Conservation (phyloP, 2,329 filamentous ascomycete species). For the Apiospora rasikravindrae region DNA sequence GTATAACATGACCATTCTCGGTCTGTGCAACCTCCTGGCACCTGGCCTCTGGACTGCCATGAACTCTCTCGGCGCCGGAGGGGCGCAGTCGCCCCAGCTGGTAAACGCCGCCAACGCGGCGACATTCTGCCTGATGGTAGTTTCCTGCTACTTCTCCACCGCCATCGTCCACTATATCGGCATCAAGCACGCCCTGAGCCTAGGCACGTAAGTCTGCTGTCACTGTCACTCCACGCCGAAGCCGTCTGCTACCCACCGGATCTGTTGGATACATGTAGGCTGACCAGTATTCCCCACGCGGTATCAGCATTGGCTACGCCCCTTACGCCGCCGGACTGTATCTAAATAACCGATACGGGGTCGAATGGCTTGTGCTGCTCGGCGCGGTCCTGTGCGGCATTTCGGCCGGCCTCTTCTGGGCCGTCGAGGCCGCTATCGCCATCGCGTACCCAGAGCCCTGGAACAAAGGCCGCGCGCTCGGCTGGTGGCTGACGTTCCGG, state of each 20-base stretch:
- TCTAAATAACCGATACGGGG: slow-evolving; percentile 72
- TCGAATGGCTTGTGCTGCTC: slow-evolving; percentile 70
- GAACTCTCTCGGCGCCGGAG: slow-evolving; percentile 75
- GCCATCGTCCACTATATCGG: slow-evolving; percentile 70
- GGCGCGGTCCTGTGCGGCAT: slow-evolving; percentile 73
- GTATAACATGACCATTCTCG: slow-evolving; percentile 74
- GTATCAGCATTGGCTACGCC: slow-evolving; percentile 64
- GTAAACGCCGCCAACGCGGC: slow-evolving; percentile 75
- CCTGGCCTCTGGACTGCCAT: slow-evolving; percentile 77
- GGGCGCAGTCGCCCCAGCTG: slow-evolving; percentile 66
- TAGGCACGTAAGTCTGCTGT: slow-evolving; percentile 61
- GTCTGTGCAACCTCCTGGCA: slow-evolving; percentile 72
- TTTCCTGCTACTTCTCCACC: slow-evolving; percentile 71
- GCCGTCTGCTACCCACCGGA: no score
- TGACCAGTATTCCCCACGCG: neutral
- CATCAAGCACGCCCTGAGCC: slow-evolving; percentile 72
- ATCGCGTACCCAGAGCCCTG: slow-evolving; percentile 74
- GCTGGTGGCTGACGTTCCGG: slow-evolving; percentile 68
- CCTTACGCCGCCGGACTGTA: slow-evolving; percentile 75
- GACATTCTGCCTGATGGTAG: slow-evolving; percentile 75
- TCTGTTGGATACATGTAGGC: neutral
- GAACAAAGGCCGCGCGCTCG: slow-evolving; percentile 68
- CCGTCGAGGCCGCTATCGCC: slow-evolving; percentile 75
- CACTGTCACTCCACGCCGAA: slow-evolving; percentile 16
- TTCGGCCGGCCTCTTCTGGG: slow-evolving; percentile 77